These are phyloP conservation scores for Nemophila menziesii DNA, from an alignment of 257 asterid genomes.

Conservation along the genomic window DNA sequence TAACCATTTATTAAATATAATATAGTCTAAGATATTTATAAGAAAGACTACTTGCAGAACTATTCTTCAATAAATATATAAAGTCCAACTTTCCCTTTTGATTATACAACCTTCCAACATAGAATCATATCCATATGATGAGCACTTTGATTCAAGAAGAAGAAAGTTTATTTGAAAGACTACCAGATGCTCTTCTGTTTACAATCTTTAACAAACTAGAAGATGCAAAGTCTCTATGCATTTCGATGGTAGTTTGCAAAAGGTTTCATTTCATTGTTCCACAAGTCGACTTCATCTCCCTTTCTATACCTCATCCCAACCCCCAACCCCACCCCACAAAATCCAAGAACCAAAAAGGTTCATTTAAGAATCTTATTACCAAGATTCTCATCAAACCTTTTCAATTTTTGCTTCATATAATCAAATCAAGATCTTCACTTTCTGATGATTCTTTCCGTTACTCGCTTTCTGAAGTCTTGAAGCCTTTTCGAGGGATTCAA, in stretches of 20 bases:
- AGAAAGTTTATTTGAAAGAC: conserved; percentile 34
- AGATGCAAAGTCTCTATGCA: conserved; percentile 52
- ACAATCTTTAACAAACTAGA: conserved; percentile 37
- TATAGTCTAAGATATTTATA: no score
- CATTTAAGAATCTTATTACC: conserved; percentile 17
- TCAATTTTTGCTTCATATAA: conserved; percentile 19
- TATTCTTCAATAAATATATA: no score
- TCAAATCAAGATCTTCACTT: conserved; percentile 18
- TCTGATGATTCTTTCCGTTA: conserved; percentile 17
- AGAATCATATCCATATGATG: not conserved
- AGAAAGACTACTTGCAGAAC: no score
- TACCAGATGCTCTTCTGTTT: conserved; percentile 50
- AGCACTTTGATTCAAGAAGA: conserved; percentile 2
- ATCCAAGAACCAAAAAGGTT: conserved; percentile 8
- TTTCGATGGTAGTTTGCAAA: conserved; percentile 39
- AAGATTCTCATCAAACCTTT: conserved; percentile 30
- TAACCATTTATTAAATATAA: no score
- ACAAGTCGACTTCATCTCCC: conserved; percentile 27
- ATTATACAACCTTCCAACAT: not conserved
- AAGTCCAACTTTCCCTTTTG: no score
- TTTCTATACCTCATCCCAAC: conserved; percentile 34
- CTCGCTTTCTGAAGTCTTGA: conserved; percentile 25
- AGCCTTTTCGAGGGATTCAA: conserved; percentile 32
- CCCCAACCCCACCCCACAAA: conserved; percentile 15
- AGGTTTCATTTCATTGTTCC: conserved; percentile 40